Evolutionary conservation across 2,329 filamentous ascomycete genomes (phyloP), one percentile per base, ranked within the genome.

Genomic region (Penicillium sumatraense): DNA sequence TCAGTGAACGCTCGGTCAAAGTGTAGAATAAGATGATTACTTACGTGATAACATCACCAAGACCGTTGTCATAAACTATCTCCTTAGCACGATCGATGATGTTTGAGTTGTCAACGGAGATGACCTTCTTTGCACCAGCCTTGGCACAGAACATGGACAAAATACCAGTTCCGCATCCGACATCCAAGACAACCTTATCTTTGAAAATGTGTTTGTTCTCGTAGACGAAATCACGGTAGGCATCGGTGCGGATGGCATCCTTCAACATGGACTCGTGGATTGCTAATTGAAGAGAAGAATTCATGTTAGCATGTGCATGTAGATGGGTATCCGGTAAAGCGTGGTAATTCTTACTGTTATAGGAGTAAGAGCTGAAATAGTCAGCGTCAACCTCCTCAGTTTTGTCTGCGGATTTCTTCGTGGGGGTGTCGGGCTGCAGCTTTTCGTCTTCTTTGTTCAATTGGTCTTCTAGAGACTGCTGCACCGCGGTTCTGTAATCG

Each of bases 211-310:
- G 81, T 74, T 96, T 95, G 78, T 97, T 91, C 63, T 87, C 86
- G 77, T 97, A 96, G 68, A 97, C 92, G 72, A 97, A 96, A 75
- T 98, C 92, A 42, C 93, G 87, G 76, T 98, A 98, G 3, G 91
- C 89, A 67, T 96, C 90, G 10, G 93, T 98, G 49, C 93, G 89
- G 36, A 96, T 83, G 0, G 85, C 81, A 69, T 98, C 93, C 72
- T 96, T 96, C 59, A 98, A 83, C 93, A 98, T 98, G 7, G 89
- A 92, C 71, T 96, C 91, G 72, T 98, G 93, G 53, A 98, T 97
- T 54, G 91, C 90, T 89, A 69, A n/a, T 16, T 6, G 54, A 31
- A 13, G 14, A 11, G 18, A 36, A 13, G 14, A 5, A 16, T 5
- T 20, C 3, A 27, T 38, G 24, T 63, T 52, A 64, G 60, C 14